These are phyloP conservation scores for Claviceps fusiformis DNA, from an alignment of 2,329 filamentous ascomycete species.

Conservation along the genomic window DNA sequence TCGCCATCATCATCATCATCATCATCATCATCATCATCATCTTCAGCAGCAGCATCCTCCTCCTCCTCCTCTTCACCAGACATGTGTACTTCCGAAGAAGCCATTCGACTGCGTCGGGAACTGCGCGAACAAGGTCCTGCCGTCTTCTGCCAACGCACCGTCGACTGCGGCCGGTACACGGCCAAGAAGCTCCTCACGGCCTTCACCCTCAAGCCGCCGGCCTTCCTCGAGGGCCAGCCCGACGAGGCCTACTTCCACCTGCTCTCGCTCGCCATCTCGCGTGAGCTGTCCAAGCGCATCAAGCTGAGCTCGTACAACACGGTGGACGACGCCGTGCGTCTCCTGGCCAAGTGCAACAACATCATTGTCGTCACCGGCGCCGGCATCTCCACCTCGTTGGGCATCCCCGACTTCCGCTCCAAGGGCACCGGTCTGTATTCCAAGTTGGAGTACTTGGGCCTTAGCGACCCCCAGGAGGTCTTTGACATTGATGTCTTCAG, in stretches of 20 bases:
- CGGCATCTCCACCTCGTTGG: constrained; percentile 90
- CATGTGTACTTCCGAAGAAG: constrained; percentile 55
- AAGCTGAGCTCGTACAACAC: constrained; percentile 73
- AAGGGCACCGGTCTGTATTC: constrained; percentile 87
- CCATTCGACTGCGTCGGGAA: constrained; percentile 51
- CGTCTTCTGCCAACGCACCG: constrained; percentile 60
- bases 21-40: neutral
- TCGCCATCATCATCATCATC: neutral
- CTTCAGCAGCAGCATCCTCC: neutral
- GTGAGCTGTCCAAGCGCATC: constrained; percentile 68
- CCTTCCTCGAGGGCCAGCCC: constrained; percentile 51
- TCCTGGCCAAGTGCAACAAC: constrained; percentile 63
- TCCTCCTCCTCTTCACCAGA: constrained; percentile 19
- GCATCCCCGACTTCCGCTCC: constrained; percentile 93
- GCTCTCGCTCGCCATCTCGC: constrained; percentile 61
- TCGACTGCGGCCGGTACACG: constrained; percentile 55
- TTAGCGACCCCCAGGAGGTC: constrained; percentile 80
- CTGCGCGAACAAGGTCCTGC: constrained; percentile 65
- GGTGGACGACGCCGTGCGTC: constrained; percentile 69
- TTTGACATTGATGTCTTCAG: constrained; percentile 85
- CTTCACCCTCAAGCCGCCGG: constrained; percentile 63
- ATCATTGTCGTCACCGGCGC: constrained; percentile 92
- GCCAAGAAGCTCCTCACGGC: constrained; percentile 77
- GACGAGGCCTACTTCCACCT: constrained; percentile 66
- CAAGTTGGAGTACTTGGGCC: constrained; percentile 63